These are phyloP conservation scores for Echeveria elegans DNA, from an alignment of 164 flowering plant species.

Conservation along the genomic window DNA sequence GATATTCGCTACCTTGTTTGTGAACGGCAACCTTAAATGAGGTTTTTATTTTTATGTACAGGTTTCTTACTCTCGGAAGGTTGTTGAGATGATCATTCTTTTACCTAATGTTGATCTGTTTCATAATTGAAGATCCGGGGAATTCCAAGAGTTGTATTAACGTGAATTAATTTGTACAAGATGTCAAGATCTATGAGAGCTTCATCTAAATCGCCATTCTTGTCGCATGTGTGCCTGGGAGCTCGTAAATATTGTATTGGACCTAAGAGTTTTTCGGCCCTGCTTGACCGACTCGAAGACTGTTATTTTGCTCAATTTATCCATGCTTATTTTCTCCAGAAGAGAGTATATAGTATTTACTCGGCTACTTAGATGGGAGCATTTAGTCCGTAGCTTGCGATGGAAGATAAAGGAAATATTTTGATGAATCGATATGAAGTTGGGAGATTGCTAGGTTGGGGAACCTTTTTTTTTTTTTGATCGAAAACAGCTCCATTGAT, in stretches of 20 bases:
- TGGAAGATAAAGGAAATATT: conserved; percentile 38
- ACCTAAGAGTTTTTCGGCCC: background rate
- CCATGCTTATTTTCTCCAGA: conserved; percentile 6
- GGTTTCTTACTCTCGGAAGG: background rate
- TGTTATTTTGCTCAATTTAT: background rate
- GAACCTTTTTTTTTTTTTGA: too few relatives aligned
- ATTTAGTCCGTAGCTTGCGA: conserved; percentile 13
- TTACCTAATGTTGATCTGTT: background rate
- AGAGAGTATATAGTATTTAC: background rate
- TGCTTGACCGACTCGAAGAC: background rate
- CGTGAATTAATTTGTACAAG: too few relatives aligned
- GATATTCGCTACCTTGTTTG: background rate
- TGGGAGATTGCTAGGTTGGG: conserved; percentile 54
- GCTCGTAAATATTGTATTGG: background rate
- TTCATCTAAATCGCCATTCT: background rate
- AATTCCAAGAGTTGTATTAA: background rate
- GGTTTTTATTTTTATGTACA: background rate
- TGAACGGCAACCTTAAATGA: background rate
- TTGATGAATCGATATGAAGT: conserved; percentile 57
- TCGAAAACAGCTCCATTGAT: too few relatives aligned
- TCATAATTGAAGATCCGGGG: background rate
- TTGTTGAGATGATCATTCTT: background rate
- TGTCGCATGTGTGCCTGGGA: background rate
- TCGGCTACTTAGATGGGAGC: background rate
- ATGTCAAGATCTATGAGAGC: background rate